Evolutionary conservation across 768 basidiomycete genomes (phyloP), one percentile per base, ranked within the genome.

Genomic region (Phanerochaete sordida): DNA sequence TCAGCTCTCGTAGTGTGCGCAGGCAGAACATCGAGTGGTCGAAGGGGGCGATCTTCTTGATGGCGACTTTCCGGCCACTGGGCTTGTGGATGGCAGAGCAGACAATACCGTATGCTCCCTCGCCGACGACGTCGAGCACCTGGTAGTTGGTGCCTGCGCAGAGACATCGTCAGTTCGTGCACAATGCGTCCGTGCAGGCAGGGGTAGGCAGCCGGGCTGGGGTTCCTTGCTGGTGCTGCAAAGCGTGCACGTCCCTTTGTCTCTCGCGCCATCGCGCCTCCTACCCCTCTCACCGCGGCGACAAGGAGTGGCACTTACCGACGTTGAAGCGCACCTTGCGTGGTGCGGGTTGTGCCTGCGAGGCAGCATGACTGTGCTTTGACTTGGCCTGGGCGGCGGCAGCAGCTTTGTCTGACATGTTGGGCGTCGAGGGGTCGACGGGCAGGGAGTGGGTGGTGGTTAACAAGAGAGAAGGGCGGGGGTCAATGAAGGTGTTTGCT

Each of bases 21-120:
- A 95, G 81, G 70, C 89, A 91, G 73, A 95, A 95, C 92, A 94
- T 92, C 39, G 90, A 86, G 70, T 96, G 94, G 73, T 95, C 93
- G 66, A 98, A 97, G 0, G 95, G 95, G 0, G 90, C 86, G 72
- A 98, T 97, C 65, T 91, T 90, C 75, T 98, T 98, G 72, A 98
- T 97, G 31, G 95, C 95, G 49, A 98, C 95, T 75, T 87, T 91
- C 45, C 90, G 83, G 46, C 87, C 85, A 0, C 87, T 88, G 0
- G 90, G 83, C 55, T 81, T 73, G 71, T 96, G 93, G 8, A 91
- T 74, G 7, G 94, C 93, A 49, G 90, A 90, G 79, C 88, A 88
- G 47, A 97, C 95, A 69, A 95, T 85, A 39, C 95, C 95, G 74
- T 96, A 96, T 15, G 93, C 95, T 44, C 95, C 96, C 69, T 98